Evolutionary conservation across 2,329 filamentous ascomycete species (phyloP), one percentile per base, ranked within the genome.

Genomic region (Chaetomiaceae sp.): DNA sequence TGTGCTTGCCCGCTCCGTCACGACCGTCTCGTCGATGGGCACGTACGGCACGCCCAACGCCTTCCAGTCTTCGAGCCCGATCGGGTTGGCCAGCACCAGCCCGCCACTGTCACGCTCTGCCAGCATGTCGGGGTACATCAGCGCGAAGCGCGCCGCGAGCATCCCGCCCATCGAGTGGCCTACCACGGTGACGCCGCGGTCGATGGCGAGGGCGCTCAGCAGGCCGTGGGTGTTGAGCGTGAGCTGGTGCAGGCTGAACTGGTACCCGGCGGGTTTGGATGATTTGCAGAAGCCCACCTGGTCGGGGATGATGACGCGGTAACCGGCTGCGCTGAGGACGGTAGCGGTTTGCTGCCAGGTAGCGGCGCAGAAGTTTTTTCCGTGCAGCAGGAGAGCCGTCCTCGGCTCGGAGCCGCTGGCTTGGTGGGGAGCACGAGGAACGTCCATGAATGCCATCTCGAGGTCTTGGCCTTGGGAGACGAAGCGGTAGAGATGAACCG

Each of bases 241-340:
- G 6, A 79, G 64, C 61, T 79, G 76, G 27, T 73, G 69, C 7
- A 79, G 66, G 21, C 69, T 75, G 65, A 76, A 79, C 59, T 79
- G 76, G 60, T 79, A 80, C 12, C 13, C 59, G 58, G 60, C 58
- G 0, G 75, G 73, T 62, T 80, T 80, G 21, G 72, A 70, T 8
- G 75, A 79, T 62, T 79, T 79, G 71, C 77, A 81, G 65, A 78
- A 81, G 52, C 77, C 77, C 41, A 81, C 65, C 55, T 80, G 76
- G 55, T 81, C 77, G 0, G 76, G 74, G 2, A 76, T 6, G 25
- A 27, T 27, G 25, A 10, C 6, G 25, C 25, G n/a, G n/a, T 27
- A 27, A 10, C 10, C 25, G 25, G 25, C 25, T 6, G 6, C 10
- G 10, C 25, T 10, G 10, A 27, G 25, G 25, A 10, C 6, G 25